A percentile compares a stretch with the other conserved stretches of the same genome.
phyloP scores from a whole-genome alignment of 306 rosid genomes.

The Quercus suber region DNA sequence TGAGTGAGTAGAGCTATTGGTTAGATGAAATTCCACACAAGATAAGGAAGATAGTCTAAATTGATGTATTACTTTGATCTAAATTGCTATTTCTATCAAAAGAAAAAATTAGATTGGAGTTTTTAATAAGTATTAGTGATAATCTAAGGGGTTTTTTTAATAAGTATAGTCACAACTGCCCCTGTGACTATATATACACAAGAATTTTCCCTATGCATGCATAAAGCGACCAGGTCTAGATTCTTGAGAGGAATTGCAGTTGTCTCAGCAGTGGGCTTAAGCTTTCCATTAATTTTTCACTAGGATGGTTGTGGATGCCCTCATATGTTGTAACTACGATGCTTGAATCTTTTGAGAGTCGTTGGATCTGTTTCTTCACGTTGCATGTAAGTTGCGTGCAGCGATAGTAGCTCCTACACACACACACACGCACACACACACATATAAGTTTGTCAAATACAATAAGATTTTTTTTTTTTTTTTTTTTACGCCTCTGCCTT shows the following conservation, averaged over 20 bases:
- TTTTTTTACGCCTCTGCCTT: neutral
- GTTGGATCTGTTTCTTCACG: constrained; percentile 91
- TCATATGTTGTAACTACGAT: constrained; percentile 88
- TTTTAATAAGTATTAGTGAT: too few relatives aligned
- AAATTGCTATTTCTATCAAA: too few relatives aligned
- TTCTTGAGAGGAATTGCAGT: constrained; percentile 67
- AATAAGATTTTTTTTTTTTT: neutral
- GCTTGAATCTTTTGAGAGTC: constrained; percentile 78
- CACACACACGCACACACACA: too few relatives aligned
- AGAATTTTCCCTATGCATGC: too few relatives aligned
- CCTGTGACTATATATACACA: neutral
- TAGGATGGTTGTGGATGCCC: constrained; percentile 88
- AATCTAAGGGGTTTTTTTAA: too few relatives aligned
- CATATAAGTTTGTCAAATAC: too few relatives aligned
- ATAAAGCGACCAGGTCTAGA: constrained; percentile 22
- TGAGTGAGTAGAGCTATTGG: too few relatives aligned
- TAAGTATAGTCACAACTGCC: too few relatives aligned
- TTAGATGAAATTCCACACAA: too few relatives aligned
- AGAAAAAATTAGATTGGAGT: too few relatives aligned
- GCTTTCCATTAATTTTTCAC: constrained; percentile 86
- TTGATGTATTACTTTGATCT: too few relatives aligned
- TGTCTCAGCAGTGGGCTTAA: constrained; percentile 86
- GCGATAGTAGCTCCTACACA: constrained; percentile 75
- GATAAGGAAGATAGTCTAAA: too few relatives aligned
- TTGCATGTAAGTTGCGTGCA: constrained; percentile 91